A percentile compares a stretch with the other conserved stretches of the same genome.
Conservation (phyloP, 2,329 filamentous ascomycete genomes). For the Penicillium occitanis region DNA sequence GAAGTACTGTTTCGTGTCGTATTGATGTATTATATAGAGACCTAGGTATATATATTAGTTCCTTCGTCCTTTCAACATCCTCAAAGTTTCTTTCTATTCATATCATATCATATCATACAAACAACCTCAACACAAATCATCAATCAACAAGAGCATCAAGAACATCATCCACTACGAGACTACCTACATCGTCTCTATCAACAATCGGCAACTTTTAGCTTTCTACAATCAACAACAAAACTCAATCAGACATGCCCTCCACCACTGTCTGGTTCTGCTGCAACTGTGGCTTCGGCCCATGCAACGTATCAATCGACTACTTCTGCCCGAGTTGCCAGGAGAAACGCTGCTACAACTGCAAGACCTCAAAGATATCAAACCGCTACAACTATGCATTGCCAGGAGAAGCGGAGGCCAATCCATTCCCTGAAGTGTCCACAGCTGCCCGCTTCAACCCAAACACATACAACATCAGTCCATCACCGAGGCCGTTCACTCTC, state of each 20-base stretch:
- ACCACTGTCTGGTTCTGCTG: constrained; percentile 37
- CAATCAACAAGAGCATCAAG: neutral
- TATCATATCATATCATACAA: neutral
- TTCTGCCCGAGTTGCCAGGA: constrained; percentile 31
- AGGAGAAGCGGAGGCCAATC: neutral
- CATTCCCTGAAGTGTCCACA: neutral
- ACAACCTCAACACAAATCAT: neutral
- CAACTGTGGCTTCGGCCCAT: constrained; percentile 35
- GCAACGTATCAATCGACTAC: constrained; percentile 28
- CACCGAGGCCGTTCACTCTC: neutral
- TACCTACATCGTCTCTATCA: neutral
- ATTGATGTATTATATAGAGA: too few species aligned
- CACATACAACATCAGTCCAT: neutral
- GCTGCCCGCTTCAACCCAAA: neutral
- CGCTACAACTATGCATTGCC: neutral
- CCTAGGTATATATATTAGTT: neutral
- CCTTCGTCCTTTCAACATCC: neutral
- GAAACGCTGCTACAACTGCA: constrained; percentile 27
- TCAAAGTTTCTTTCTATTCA: neutral
- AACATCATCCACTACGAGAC: neutral
- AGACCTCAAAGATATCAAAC: neutral
- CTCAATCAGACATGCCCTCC: constrained; percentile 16
- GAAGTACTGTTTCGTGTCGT: neutral
- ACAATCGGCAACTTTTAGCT: neutral
- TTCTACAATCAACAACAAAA: neutral